A percentile compares a stretch with the other conserved stretches of the same genome.
Evolutionary conservation across 2,329 filamentous ascomycete genomes (phyloP).

Genomic region (Tolypocladium inflatum): DNA sequence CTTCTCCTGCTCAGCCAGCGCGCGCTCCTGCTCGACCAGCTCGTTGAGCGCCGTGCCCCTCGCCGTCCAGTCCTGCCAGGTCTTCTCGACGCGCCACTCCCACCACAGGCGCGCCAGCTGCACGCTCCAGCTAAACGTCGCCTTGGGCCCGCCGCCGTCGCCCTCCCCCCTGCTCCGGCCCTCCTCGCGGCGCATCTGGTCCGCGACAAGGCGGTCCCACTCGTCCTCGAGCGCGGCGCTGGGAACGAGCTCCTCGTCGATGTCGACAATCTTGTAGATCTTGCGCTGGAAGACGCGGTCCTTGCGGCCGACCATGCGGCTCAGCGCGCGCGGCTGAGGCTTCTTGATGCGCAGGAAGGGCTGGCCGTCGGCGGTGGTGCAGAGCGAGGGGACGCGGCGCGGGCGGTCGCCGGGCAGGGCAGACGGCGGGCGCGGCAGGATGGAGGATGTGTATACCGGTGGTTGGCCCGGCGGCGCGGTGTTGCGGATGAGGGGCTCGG

Average conservation of each 20-base stretch:
- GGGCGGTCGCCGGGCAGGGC: conserved; percentile 23
- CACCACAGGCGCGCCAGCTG: conserved; percentile 21
- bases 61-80: conserved; percentile 29
- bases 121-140: conserved; percentile 21
- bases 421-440: conserved; percentile 37
- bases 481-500: conserved; percentile 23
- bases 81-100: conserved; percentile 18
- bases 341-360: conserved; percentile 60
- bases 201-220: conserved; percentile 34
- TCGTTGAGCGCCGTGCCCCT: conserved; percentile 28
- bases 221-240: conserved; percentile 31
- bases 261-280: conserved; percentile 23
- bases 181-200: conserved; percentile 10
- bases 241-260: conserved; percentile 26
- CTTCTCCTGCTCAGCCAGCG: conserved; percentile 13
- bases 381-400: conserved; percentile 44
- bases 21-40: conserved; percentile 29
- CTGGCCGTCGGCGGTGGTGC: conserved; percentile 40
- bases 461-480: conserved; percentile 21
- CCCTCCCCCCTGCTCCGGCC: neutral
- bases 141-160: neutral
- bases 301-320: conserved; percentile 46
- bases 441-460: conserved; percentile 37
- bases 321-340: conserved; percentile 52
- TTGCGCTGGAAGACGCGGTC: conserved; percentile 31